Percentiles rank a stretch among this genome's conserved stretches.
These are phyloP conservation scores for Hypomyces perniciosus DNA, from an alignment of 2,329 filamentous ascomycete genomes.

Conservation along the genomic window DNA sequence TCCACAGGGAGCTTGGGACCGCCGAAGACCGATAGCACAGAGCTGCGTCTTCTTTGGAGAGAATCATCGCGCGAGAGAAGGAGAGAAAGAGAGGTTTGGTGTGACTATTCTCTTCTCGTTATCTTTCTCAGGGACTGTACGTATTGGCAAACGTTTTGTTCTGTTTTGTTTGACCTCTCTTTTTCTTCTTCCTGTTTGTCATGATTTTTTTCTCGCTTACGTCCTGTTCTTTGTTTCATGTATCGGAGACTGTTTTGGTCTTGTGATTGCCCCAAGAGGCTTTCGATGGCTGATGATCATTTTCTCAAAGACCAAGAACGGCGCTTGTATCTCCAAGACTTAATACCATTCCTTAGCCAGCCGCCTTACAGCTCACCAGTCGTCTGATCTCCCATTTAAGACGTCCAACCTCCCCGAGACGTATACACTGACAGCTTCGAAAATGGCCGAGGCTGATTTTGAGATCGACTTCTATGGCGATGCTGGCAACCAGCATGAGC, in stretches of 20 bases:
- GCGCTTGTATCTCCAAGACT: slow-evolving; percentile 10
- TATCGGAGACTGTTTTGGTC: neutral
- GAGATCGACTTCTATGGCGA: slow-evolving; percentile 70
- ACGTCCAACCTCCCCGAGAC: slow-evolving; percentile 14
- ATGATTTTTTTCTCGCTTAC: slow-evolving; percentile 14
- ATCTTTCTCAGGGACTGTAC: slow-evolving; percentile 42
- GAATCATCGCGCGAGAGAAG: slow-evolving; percentile 12
- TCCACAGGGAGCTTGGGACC: slow-evolving; percentile 10
- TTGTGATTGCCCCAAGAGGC: neutral
- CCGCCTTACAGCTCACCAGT: neutral
- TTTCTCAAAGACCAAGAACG: slow-evolving; percentile 2
- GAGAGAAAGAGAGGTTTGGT: slow-evolving; percentile 9
- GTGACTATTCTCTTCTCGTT: neutral
- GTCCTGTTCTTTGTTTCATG: slow-evolving; percentile 4
- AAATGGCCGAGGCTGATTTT: slow-evolving; percentile 65
- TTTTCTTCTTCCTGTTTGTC: slow-evolving; percentile 27
- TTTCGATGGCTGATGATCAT: slow-evolving; percentile 3
- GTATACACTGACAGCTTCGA: slow-evolving; percentile 16
- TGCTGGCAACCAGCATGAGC: slow-evolving; percentile 40
- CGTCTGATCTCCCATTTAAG: neutral
- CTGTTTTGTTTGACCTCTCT: slow-evolving; percentile 17
- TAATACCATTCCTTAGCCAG: slow-evolving; percentile 9
- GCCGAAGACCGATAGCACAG: slow-evolving; percentile 47
- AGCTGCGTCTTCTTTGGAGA: slow-evolving; percentile 52
- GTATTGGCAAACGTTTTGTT: slow-evolving; percentile 44